These are phyloP conservation scores for Penicillium brasilianum DNA, from an alignment of 2,329 filamentous ascomycete genomes.

Conservation along the genomic window DNA sequence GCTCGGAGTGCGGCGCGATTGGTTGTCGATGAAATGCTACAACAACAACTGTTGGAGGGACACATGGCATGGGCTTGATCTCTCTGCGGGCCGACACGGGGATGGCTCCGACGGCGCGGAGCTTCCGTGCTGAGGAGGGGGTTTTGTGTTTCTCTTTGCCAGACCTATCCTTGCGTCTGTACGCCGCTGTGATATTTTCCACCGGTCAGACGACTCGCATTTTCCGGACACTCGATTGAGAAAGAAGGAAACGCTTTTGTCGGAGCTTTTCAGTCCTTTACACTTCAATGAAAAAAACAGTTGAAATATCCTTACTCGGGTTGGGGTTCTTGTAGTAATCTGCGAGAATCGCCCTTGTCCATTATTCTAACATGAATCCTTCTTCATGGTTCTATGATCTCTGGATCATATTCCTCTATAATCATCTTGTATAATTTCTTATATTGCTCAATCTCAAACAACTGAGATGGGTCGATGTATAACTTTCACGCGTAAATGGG, in stretches of 20 bases:
- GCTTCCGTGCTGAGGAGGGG: constrained; percentile 13
- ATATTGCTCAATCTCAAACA: neutral
- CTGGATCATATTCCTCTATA: neutral
- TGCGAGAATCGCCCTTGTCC: constrained; percentile 8
- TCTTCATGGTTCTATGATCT: neutral
- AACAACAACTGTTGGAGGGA: constrained; percentile 37
- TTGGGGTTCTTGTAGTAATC: constrained; percentile 21
- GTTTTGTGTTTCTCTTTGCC: constrained; percentile 2
- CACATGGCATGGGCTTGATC: constrained; percentile 33
- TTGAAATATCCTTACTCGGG: constrained; percentile 40
- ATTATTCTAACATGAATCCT: constrained; percentile 15
- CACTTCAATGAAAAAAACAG: constrained; percentile 47
- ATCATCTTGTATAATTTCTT: neutral
- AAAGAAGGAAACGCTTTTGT: constrained; percentile 31
- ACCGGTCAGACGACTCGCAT: constrained; percentile 40
- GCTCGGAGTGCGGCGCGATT: constrained; percentile 33
- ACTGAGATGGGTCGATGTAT: neutral
- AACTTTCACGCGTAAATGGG: neutral
- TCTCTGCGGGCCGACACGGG: constrained; percentile 41
- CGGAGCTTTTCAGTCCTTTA: constrained; percentile 40
- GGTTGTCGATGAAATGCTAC: constrained; percentile 33
- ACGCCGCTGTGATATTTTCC: constrained; percentile 27
- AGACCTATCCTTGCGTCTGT: constrained; percentile 36
- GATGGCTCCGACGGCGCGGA: constrained; percentile 23
- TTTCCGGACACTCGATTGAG: constrained; percentile 34